Conservation (phyloP, 2,329 filamentous ascomycete species). For the Fusarium sp. region DNA sequence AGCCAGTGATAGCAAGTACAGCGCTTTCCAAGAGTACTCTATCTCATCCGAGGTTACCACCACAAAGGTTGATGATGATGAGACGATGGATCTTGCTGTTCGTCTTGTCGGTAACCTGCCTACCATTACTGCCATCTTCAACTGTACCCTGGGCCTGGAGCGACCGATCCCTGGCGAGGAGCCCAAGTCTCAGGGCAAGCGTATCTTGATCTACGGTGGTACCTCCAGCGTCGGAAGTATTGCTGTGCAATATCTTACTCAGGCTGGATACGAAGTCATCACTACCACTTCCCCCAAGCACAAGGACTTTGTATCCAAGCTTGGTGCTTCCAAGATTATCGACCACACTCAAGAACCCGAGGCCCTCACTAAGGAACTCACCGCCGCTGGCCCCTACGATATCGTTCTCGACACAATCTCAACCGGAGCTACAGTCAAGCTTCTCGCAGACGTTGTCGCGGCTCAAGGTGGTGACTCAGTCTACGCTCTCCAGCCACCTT, state of each 20-base stretch:
- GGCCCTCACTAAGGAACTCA: slow-evolving; percentile 2
- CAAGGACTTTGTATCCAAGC: slow-evolving; percentile 21
- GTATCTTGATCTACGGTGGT: slow-evolving; percentile 29
- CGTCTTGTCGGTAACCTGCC: slow-evolving; percentile 34
- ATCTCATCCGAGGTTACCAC: slow-evolving; percentile 16
- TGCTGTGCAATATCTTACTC: slow-evolving; percentile 30
- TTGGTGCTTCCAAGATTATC: slow-evolving; percentile 21
- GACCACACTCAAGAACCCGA: slow-evolving; percentile 15
- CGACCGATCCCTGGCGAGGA: slow-evolving; percentile 9
- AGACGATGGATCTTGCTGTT: slow-evolving; percentile 25
- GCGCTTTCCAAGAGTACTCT: slow-evolving; percentile 29
- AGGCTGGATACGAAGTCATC: slow-evolving; percentile 34
- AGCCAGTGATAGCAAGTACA: slow-evolving; percentile 30
- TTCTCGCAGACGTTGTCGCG: slow-evolving; percentile 24
- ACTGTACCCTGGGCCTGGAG: slow-evolving; percentile 24
- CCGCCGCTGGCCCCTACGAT: slow-evolving; percentile 24
- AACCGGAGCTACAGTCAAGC: slow-evolving; percentile 22
- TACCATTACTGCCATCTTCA: slow-evolving; percentile 32
- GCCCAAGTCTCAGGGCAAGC: slow-evolving; percentile 19
- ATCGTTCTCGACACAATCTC: slow-evolving; percentile 32
- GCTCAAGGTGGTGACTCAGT: slow-evolving; percentile 26
- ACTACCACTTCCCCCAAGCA: slow-evolving; percentile 36
- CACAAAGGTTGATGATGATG: slow-evolving; percentile 18
- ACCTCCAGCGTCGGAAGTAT: slow-evolving; percentile 36
- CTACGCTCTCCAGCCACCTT: slow-evolving; percentile 32